phyloP scores from a whole-genome alignment of 208 protist species.

The Spongospora subterranea region DNA sequence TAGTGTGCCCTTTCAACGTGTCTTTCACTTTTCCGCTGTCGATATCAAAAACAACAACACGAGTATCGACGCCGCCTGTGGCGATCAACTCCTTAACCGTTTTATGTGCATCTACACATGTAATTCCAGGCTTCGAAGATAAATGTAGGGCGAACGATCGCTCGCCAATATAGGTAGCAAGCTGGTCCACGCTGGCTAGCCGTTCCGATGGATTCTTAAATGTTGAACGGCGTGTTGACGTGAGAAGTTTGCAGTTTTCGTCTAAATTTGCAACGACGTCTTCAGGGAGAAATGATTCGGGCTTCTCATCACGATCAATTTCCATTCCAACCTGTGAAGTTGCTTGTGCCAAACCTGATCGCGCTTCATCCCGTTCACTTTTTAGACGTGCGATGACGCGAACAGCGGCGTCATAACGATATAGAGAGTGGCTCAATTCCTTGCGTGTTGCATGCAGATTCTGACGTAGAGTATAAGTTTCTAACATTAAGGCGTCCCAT shows the following conservation, averaged over 20 bases:
- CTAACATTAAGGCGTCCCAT: conserved; percentile 97
- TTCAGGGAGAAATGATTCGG: neutral
- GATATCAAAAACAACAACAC: conserved; percentile 74
- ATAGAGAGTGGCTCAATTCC: conserved; percentile 94
- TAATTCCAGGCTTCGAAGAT: conserved; percentile 39
- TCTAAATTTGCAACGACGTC: neutral
- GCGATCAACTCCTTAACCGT: conserved; percentile 62
- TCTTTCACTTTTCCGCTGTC: conserved; percentile 1
- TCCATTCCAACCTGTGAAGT: neutral
- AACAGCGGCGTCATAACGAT: conserved; percentile 98
- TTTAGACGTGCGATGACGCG: conserved; percentile 94
- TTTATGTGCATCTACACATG: conserved; percentile 61
- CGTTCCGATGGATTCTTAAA: conserved; percentile 1
- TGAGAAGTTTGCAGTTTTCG: neutral
- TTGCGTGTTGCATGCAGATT: conserved; percentile 83
- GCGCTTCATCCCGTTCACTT: conserved; percentile 80
- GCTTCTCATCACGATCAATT: neutral
- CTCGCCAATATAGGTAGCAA: neutral
- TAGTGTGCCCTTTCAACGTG: conserved; percentile 67
- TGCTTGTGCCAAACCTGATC: conserved; percentile 59
- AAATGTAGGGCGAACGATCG: conserved; percentile 24
- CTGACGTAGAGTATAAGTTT: conserved; percentile 93
- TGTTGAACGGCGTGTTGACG: neutral
- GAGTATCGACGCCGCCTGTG: conserved; percentile 73
- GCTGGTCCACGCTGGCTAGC: conserved; percentile 32